Evolutionary conservation across 768 basidiomycete species (phyloP), one percentile per base, ranked within the genome.

Genomic region (Hericium alpestre): DNA sequence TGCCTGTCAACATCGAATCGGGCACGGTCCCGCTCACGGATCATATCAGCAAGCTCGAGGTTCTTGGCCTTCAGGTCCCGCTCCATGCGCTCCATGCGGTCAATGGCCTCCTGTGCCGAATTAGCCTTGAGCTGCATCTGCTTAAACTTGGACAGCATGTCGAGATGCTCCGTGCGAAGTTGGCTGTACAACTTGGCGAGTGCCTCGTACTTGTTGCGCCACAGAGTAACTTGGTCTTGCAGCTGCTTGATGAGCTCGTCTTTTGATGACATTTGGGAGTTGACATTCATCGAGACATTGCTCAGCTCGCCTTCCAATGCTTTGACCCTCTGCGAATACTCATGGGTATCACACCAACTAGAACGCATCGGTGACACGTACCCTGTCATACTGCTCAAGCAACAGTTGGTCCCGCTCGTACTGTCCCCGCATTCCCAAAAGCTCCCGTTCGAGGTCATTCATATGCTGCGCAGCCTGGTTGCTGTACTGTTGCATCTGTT

Each of bases 81-180:
- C 69, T 99, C 96, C 93, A 98, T 98, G 57, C 94, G 79, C 70
- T 98, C 96, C 93, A 99, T 97, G 63, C 86, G 86, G 70, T 99
- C 95, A 48, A 98, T 87, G 27, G 94, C 90, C 71, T 98, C 96
- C 69, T 98, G 95, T 0, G 96, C 94, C 38, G 94, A 96, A 67
- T 94, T 96, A 16, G 96, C 96, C 70, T 96, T 97, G 60, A 98
- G 80, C 68, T 98, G 94, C 80, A 97, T 81, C 63, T 90, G 87
- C 76, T 98, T 99, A 79, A 90, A 94, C 73, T 95, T 97, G 61
- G 87, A 82, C 54, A 99, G 82, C 84, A 98, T 90, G 59, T 99
- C 96, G 47, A 99, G 78, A 72, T 99, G 96, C 67, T 98, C 96
- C 32, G 91, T 89, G 55, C 96, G 89, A 10, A 99, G 83, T 69